Evolutionary conservation across 116 monocot genomes (phyloP).

Genomic region (Thalassia testudinum): DNA sequence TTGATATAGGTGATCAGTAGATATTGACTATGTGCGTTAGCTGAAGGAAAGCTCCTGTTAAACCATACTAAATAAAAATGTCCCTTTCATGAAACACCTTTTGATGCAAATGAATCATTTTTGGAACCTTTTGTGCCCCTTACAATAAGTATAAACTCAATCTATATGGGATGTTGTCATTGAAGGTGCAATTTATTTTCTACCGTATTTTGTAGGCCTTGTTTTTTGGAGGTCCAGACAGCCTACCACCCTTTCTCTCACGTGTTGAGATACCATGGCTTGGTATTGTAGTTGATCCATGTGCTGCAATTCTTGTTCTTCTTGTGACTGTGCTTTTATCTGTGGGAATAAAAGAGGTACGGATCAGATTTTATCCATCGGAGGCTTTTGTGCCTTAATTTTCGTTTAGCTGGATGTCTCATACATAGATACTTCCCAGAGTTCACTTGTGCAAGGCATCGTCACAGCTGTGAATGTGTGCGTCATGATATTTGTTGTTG

Average conservation of each 20-base stretch:
- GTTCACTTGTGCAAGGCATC: slow-evolving; percentile 58
- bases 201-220: slow-evolving; percentile 57
- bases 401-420: not conserved
- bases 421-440: slow-evolving; percentile 27
- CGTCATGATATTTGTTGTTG: slow-evolving; percentile 79
- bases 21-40: too few relatives aligned
- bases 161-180: too few relatives aligned
- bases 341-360: slow-evolving; percentile 93
- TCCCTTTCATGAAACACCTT: too few relatives aligned
- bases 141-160: too few relatives aligned
- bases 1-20: too few relatives aligned
- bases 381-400: not conserved
- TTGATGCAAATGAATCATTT: too few relatives aligned
- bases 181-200: too few relatives aligned
- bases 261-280: slow-evolving; percentile 59
- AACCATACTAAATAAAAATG: too few relatives aligned
- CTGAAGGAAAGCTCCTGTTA: too few relatives aligned
- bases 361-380: not conserved
- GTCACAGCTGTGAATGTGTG: slow-evolving; percentile 55
- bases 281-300: slow-evolving; percentile 82
- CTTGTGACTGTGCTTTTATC: slow-evolving; percentile 70
- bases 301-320: slow-evolving; percentile 74
- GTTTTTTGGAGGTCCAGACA: slow-evolving; percentile 85
- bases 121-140: too few relatives aligned
- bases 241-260: slow-evolving; percentile 60